phyloP scores from a whole-genome alignment of 768 basidiomycete genomes.

The Nevesoporus exiguus region DNA sequence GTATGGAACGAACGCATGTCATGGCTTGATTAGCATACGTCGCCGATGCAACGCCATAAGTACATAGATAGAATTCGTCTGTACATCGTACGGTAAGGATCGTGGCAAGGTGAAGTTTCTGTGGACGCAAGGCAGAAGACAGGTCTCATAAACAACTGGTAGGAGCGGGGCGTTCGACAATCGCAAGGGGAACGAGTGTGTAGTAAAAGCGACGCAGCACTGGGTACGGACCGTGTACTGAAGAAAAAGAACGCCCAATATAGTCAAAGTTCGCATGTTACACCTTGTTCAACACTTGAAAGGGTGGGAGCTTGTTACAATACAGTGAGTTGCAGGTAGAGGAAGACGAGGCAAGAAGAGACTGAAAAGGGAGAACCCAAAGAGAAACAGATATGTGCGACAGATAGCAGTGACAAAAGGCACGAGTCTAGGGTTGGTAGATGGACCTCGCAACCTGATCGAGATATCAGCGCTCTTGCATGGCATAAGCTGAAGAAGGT shows the following conservation, averaged over 20 bases:
- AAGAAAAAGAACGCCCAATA: constrained; percentile 21
- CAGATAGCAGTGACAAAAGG: constrained; percentile 73
- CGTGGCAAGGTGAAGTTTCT: constrained; percentile 26
- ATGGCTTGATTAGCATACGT: constrained; percentile 43
- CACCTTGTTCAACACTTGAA: constrained; percentile 59
- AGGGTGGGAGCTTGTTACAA: constrained; percentile 63
- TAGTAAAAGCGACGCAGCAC: constrained; percentile 10
- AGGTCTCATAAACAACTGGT: constrained; percentile 18
- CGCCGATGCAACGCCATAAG: constrained; percentile 16
- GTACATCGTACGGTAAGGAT: constrained; percentile 30
- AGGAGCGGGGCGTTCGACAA: constrained; percentile 5
- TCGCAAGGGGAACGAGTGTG: constrained; percentile 11
- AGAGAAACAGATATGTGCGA: constrained; percentile 71
- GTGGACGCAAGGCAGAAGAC: neutral
- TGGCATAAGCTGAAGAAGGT: neutral
- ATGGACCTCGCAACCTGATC: constrained; percentile 71
- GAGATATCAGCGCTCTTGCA: constrained; percentile 3
- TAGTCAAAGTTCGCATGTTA: constrained; percentile 47
- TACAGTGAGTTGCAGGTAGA: constrained; percentile 66
- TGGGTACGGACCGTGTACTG: constrained; percentile 12
- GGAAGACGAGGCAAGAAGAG: constrained; percentile 21
- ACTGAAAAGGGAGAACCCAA: constrained; percentile 44
- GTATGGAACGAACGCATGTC: constrained; percentile 46
- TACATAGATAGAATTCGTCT: constrained; percentile 24
- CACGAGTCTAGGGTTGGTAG: constrained; percentile 69